Evolutionary conservation across 2,329 filamentous ascomycete species (phyloP).

Genomic region (Pseudopithomyces chartarum): DNA sequence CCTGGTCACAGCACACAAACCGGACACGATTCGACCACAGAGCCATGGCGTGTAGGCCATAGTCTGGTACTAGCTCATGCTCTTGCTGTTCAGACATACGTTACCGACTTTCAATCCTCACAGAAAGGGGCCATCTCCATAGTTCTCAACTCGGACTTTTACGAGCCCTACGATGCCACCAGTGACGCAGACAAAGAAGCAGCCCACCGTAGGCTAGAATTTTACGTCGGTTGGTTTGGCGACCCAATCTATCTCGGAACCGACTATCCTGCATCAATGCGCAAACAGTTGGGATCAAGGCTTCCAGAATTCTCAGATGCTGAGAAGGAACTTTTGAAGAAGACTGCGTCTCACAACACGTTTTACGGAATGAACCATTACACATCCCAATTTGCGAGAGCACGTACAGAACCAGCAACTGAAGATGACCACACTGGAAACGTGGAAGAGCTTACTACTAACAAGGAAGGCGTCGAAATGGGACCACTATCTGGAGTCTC

Average conservation of each 20-base stretch:
- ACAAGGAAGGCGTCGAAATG: conserved; percentile 40
- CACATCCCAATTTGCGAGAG: conserved; percentile 46
- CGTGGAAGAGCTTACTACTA: conserved; percentile 57
- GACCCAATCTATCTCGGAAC: conserved; percentile 36
- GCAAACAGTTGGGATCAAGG: conserved; percentile 40
- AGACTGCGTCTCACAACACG: conserved; percentile 12
- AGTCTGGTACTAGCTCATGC: conserved; percentile 55
- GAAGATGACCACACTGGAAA: conserved; percentile 49
- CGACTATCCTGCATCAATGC: conserved; percentile 50
- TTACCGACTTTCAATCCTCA: conserved; percentile 14
- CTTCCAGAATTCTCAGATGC: conserved; percentile 48
- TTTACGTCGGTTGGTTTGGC: conserved; percentile 52
- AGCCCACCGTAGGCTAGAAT: conserved; percentile 49
- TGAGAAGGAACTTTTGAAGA: conserved; percentile 43
- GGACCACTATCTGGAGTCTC: conserved; percentile 38
- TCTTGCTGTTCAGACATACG: conserved; percentile 29
- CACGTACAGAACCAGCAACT: conserved; percentile 41
- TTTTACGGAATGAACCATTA: conserved; percentile 54
- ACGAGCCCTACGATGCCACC: conserved; percentile 40
- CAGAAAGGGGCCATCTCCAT: conserved; percentile 31
- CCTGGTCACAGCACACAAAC: conserved; percentile 19
- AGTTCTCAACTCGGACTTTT: conserved; percentile 35
- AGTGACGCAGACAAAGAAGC: conserved; percentile 14
- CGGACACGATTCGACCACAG: conserved; percentile 8
- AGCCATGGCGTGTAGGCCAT: conserved; percentile 9